Percentiles rank a stretch among this genome's conserved stretches.
These are phyloP conservation scores for Xylaria sp. DNA, from an alignment of 2,329 filamentous ascomycete species.

Conservation along the genomic window DNA sequence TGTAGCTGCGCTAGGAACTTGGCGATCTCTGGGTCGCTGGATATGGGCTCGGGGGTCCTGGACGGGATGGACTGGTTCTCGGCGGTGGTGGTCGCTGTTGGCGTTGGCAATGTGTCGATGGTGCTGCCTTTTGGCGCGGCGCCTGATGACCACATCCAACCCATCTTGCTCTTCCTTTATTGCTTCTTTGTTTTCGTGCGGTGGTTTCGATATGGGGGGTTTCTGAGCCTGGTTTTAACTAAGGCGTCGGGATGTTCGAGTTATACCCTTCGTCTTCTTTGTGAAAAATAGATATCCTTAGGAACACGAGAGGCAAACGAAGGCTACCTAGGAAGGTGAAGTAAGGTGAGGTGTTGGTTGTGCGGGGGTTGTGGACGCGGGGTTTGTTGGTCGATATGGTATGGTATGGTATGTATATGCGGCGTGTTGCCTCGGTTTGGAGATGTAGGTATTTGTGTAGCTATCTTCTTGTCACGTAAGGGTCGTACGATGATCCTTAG, in stretches of 20 bases:
- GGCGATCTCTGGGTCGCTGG: conserved; percentile 62
- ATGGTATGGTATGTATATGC: background rate
- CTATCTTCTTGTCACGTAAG: background rate
- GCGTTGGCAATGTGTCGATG: background rate
- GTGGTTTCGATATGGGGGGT: background rate
- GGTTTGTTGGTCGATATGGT: conserved; percentile 13
- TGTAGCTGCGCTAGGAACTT: conserved; percentile 60
- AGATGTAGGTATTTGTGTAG: background rate
- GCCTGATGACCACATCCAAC: conserved; percentile 56
- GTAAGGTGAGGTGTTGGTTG: background rate
- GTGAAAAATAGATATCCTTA: background rate
- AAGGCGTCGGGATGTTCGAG: background rate
- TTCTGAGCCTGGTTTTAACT: background rate
- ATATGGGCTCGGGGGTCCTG: conserved; percentile 35
- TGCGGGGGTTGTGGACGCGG: conserved; percentile 26
- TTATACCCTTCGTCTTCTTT: background rate
- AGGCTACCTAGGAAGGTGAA: background rate
- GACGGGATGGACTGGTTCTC: conserved; percentile 9
- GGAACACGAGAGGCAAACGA: background rate
- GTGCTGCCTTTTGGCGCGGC: conserved; percentile 16
- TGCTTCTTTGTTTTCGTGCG: background rate
- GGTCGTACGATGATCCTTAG: conserved; percentile 13
- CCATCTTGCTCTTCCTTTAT: conserved; percentile 57
- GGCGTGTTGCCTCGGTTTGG: conserved; percentile 6
- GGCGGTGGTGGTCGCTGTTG: background rate